phyloP scores from a whole-genome alignment of 163 green algal species.

The Chlamydomonas reinhardtii region DNA sequence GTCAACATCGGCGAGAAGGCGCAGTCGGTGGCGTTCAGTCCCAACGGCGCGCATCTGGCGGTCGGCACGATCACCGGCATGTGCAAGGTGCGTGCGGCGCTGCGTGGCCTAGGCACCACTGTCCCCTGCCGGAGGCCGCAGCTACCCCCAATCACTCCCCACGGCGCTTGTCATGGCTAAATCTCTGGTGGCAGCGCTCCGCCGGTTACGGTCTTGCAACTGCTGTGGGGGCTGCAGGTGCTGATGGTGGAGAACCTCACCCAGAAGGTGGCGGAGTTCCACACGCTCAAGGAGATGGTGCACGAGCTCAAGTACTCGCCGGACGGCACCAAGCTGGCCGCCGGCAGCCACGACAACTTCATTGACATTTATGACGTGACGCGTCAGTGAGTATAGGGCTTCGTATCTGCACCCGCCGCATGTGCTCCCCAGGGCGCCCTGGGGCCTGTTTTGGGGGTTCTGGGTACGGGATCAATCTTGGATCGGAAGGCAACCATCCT shows the following conservation, averaged over 20 bases:
- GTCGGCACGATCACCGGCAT: constrained; percentile 65
- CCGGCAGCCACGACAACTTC: constrained; percentile 68
- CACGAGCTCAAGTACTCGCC: constrained; percentile 73
- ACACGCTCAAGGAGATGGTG: constrained; percentile 61
- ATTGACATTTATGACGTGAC: constrained; percentile 72
- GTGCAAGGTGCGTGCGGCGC: constrained; percentile 49
- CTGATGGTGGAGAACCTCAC: constrained; percentile 64
- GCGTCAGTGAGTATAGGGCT: constrained; percentile 48
- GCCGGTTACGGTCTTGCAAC: too few relatives aligned
- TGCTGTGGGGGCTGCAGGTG: too few relatives aligned
- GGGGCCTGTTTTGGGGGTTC: too few relatives aligned
- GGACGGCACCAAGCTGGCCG: constrained; percentile 68
- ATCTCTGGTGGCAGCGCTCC: too few relatives aligned
- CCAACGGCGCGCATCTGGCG: constrained; percentile 71
- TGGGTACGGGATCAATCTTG: too few relatives aligned
- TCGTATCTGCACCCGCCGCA: too few relatives aligned
- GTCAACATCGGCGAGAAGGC: constrained; percentile 62
- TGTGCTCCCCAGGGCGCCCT: too few relatives aligned
- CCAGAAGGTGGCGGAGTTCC: constrained; percentile 57
- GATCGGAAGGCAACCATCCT: too few relatives aligned
- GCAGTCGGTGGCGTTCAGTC: constrained; percentile 65
- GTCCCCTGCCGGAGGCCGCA: too few relatives aligned
- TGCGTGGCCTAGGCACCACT: too few relatives aligned
- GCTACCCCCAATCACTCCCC: too few relatives aligned
- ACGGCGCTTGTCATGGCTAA: too few relatives aligned